These are phyloP conservation scores for Globisporangium viniferum DNA, from an alignment of 352 stramenopile genomes.

Conservation along the genomic window DNA sequence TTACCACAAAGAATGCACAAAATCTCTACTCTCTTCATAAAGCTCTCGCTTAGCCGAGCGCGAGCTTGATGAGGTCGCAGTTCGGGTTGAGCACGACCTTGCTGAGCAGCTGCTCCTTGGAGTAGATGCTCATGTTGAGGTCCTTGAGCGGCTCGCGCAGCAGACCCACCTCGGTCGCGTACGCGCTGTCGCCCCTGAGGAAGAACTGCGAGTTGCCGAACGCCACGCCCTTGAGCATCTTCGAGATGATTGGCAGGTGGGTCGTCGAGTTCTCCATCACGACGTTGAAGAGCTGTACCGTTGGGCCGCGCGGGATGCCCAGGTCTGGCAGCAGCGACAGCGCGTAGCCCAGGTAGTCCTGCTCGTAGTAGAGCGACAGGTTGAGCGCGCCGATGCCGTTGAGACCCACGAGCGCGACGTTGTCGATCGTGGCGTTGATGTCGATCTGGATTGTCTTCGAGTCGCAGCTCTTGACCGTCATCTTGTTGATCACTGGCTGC, in stretches of 20 bases:
- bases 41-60: not conserved
- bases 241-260: slow-evolving; percentile 21
- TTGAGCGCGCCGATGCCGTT: slow-evolving; percentile 57
- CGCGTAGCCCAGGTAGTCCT: slow-evolving; percentile 63
- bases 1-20: not conserved
- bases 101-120: slow-evolving; percentile 15
- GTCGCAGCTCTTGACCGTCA: slow-evolving; percentile 40
- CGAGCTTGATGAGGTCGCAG: slow-evolving; percentile 22
- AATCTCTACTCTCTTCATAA: not conserved
- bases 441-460: slow-evolving; percentile 37
- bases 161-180: slow-evolving; percentile 18
- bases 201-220: slow-evolving; percentile 42
- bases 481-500: slow-evolving; percentile 46
- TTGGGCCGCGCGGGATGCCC: slow-evolving; percentile 48
- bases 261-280: slow-evolving; percentile 32
- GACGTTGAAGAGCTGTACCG: slow-evolving; percentile 45
- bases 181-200: slow-evolving; percentile 35
- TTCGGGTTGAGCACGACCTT: slow-evolving; percentile 23
- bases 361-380: slow-evolving; percentile 60
- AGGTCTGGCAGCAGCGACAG: slow-evolving; percentile 38
- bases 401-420: slow-evolving; percentile 10
- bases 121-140: slow-evolving; percentile 34
- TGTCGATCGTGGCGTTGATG: slow-evolving; percentile 57
- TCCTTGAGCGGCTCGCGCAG: slow-evolving; percentile 20
- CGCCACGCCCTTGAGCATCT: slow-evolving; percentile 43